Evolutionary conservation across 306 rosid species (phyloP), one percentile per base, ranked within the genome.

Genomic region (Delonix regia): DNA sequence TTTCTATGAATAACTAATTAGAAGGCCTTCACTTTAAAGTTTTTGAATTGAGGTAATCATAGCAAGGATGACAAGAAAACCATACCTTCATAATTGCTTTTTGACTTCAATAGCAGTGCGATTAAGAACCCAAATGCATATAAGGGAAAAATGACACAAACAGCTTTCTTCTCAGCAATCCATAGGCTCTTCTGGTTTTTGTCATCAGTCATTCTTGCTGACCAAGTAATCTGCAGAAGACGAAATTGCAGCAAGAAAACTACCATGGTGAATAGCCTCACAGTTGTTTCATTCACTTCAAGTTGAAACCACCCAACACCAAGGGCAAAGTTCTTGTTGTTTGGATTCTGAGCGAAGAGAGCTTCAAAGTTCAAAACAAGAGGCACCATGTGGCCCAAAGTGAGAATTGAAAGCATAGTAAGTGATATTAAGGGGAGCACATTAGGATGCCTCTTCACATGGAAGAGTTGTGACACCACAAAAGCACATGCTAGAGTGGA

Each of bases 301-400:
- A 80, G 51, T 4, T 4, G 48, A 11, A 64, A 4, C 90, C 87
- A 87, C 56, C 84, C 83, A 7, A 49, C 69, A 38, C 69, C 76
- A 47, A 79, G 70, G 16, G 71, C 7, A 33, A 60, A 2, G 22
- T 22, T 80, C 41, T 33, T 47, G 11, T 8, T 36, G 10, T 39
- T 22, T 10, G 52, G 33, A 30, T 61, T 71, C 22, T 22, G 25
- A 16, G 18, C 14, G 63, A 86, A 83, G 33, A 83, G 36, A 49
- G 88, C 90, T 62, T 81, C 82, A 13, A 90, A 84, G 80, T 84
- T 86, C 10, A 90, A 81, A 66, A 84, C 60, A 33, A 87, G 86
- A 42, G 86, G 85, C 22, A 77, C 66, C 82, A 78, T 79, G 21
- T 85, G 69, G 78, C 89, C 88, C 49, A 81, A 56, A 39, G 86